Base-by-base conservation (phyloP, 352 stramenopile species). In the Globisporangium cylindrosporum region DNA sequence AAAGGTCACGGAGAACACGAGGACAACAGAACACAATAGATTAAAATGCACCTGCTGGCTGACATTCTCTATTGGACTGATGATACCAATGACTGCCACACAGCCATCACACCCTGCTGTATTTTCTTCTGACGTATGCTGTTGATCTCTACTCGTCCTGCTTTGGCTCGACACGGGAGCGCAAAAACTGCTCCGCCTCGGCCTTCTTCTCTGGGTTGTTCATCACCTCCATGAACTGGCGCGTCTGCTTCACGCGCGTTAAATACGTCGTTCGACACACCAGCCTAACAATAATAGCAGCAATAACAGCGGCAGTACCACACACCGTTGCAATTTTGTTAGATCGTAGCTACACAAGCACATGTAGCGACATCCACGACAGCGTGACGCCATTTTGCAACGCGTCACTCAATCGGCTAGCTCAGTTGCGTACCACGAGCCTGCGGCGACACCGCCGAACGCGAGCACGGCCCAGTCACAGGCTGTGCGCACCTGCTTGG, bases 171-270 rank as follows among this genome's bases (percentile, higher is more conserved):
- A 93, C 84, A 54, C 85, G 75, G 36, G 85, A 93, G 29, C 78
- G 79, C 48, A 92, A 60, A 68, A 93, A 93, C 69, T 93, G 76
- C 68, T 91, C 77, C n/a, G 85, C 85, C 56, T 93, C 85, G 3
- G 80, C 72, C 53, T 86, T 89, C 34, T 77, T 82, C 20, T 86
- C 79, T 6, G 85, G 85, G 75, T 93, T 80, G 76, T 93, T 93
- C 85, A 93, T 93, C 9, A 86, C 73, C 57, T 92, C 85, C 85
- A 93, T 93, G 71, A 93, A 93, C 57, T 91, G 68, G 4, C 86
- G 82, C 41, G 81, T 94, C 74, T 92, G 84, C 25, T 63, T 74
- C 36, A 79, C 71, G 54, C 80, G 78, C 18, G 74, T 68, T 38
- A 82, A 63, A 67, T 93, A 86, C 62, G 81, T 69, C 25, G 79